Evolutionary conservation across 2,329 filamentous ascomycete genomes (phyloP).

Genomic region (Penicillium sp.): DNA sequence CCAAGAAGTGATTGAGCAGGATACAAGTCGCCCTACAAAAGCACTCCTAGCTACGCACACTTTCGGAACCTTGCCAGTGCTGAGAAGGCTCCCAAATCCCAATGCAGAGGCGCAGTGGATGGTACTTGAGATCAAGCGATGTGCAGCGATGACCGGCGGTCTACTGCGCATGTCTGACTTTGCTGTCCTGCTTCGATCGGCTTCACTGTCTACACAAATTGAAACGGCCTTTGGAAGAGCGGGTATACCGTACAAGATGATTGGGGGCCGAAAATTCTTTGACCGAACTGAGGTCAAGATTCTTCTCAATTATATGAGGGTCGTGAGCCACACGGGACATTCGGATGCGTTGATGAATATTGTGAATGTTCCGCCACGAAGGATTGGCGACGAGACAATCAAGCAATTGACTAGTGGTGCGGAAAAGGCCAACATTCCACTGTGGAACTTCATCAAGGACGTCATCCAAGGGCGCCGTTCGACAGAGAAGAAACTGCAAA

Average conservation of each 20-base stretch:
- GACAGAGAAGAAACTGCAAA: slow-evolving; percentile 55
- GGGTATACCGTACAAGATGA: slow-evolving; percentile 87
- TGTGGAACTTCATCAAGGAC: slow-evolving; percentile 73
- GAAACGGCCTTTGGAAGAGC: slow-evolving; percentile 77
- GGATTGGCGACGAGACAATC: slow-evolving; percentile 76
- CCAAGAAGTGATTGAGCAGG: slow-evolving; percentile 85
- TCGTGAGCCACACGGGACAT: slow-evolving; percentile 79
- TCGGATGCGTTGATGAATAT: slow-evolving; percentile 82
- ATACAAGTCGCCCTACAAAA: slow-evolving; percentile 76
- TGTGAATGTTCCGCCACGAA: slow-evolving; percentile 78
- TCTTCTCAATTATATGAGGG: slow-evolving; percentile 80
- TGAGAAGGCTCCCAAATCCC: slow-evolving; percentile 70
- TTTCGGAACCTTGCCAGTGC: slow-evolving; percentile 73
- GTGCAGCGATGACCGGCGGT: slow-evolving; percentile 66
- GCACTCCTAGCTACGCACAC: slow-evolving; percentile 75
- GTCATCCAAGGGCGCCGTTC: slow-evolving; percentile 53
- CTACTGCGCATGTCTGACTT: slow-evolving; percentile 75
- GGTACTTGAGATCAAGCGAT: slow-evolving; percentile 74
- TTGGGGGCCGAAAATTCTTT: slow-evolving; percentile 87
- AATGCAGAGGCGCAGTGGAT: slow-evolving; percentile 83
- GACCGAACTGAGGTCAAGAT: slow-evolving; percentile 87
- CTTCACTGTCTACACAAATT: slow-evolving; percentile 77
- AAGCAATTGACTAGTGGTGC: slow-evolving; percentile 74
- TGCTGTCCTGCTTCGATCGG: slow-evolving; percentile 82
- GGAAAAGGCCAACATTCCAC: slow-evolving; percentile 62